Base-by-base conservation (phyloP, 495 filamentous ascomycete species). In the Achaetomiella virescens region DNA sequence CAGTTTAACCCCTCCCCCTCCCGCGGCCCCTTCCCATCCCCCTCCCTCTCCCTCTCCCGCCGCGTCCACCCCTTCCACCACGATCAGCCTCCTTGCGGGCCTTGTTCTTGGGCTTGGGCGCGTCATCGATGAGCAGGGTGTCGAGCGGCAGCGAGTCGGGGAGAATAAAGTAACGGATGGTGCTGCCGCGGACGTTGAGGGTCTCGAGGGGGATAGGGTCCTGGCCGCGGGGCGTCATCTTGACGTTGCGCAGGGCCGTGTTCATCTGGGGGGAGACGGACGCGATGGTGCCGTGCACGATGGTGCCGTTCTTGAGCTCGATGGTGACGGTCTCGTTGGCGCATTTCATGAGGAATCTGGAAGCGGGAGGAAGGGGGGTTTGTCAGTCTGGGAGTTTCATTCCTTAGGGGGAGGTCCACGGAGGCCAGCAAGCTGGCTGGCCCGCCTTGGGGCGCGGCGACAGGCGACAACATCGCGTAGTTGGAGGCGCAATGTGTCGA, bases 81-180 rank as follows among this genome's bases (percentile, higher is more conserved):
- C 84, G 76, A 21, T 76, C 85, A 50, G 84, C 78, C 73, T 98
- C 95, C 79, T 98, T 98, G 65, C 93, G 78, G 27, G 93, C 92
- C 83, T 97, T 97, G 73, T 98, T 97, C 84, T 97, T 97, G 47
- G 93, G 92, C 76, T 98, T 98, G 31, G 91, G 90, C 50, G 90
- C 84, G 70, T 98, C 93, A 65, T 98, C 93, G 54, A 98, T 90
- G 14, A 98, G 77, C 31, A 98, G 81, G 14, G 91, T 95, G 68
- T 98, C 93, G 43, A 98, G 81, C 17, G 91, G 93, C 52, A 98
- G 80, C 45, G 86, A 91, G 73, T 98, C 93, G 29, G 93, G 93
- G 5, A 97, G 84, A 65, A 97, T 56, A 38, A 45, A 60, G 52
- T 60, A 60, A 24, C 59, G 59, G 42, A 61, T 61, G 29, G 54